Evolutionary conservation across 441 rosid species (phyloP).

Genomic region (Metrosideros polymorpha): DNA sequence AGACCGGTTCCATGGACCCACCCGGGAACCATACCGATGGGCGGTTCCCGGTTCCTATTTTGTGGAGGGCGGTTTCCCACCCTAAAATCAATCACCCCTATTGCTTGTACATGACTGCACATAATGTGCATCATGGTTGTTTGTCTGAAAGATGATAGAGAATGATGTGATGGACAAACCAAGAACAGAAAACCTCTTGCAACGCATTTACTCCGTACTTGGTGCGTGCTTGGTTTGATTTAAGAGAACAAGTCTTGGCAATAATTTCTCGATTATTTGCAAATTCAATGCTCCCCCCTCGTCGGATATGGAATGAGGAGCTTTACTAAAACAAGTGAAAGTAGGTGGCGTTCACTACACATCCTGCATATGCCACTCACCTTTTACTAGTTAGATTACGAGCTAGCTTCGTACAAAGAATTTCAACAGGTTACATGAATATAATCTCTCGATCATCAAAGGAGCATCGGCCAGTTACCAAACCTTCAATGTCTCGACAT

Average conservation of each 20-base stretch:
- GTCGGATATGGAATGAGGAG: neutral
- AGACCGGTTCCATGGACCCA: too few species aligned
- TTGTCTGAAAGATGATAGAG: neutral
- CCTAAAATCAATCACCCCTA: too few species aligned
- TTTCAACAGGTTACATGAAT: neutral
- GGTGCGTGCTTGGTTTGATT: neutral
- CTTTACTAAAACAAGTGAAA: neutral
- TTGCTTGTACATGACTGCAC: too few species aligned
- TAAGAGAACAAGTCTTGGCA: neutral
- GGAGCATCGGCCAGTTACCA: neutral
- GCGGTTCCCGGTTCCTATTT: too few species aligned
- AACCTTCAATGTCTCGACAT: neutral
- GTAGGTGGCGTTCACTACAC: neutral
- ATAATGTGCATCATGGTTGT: neutral
- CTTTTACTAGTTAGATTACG: neutral
- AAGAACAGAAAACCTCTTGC: neutral
- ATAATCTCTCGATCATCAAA: neutral
- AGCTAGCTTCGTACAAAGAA: neutral
- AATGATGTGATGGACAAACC: neutral
- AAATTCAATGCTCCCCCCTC: neutral
- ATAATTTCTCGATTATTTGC: neutral
- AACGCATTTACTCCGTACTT: neutral
- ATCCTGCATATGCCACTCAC: neutral
- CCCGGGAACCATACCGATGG: too few species aligned
- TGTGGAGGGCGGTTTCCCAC: too few species aligned